Evolutionary conservation across 306 rosid genomes (phyloP).

Genomic region (Arachis hypogaea): DNA sequence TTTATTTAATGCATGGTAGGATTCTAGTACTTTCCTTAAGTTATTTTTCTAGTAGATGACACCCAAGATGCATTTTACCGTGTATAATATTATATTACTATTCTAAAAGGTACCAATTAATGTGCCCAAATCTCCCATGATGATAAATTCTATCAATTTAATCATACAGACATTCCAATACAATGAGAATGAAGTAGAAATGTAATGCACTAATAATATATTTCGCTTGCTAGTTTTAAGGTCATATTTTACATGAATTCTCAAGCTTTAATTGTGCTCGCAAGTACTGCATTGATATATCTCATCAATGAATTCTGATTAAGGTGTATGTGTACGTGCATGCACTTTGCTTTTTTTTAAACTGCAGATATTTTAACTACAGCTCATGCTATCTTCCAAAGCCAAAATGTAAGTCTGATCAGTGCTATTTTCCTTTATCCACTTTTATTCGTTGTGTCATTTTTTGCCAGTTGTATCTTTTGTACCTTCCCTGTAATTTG

Average conservation of each 20-base stretch:
- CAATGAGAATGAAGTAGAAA: constrained; percentile 19
- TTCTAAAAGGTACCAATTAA: constrained; percentile 19
- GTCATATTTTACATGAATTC: constrained; percentile 23
- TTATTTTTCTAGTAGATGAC: constrained; percentile 28
- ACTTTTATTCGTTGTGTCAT: constrained; percentile 16
- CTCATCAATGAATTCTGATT: constrained; percentile 33
- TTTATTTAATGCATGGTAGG: constrained; percentile 17
- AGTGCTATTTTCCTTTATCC: constrained; percentile 27
- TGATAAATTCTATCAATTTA: background rate
- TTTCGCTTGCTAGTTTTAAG: constrained; percentile 29
- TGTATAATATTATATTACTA: background rate
- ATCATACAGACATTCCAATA: constrained; percentile 7
- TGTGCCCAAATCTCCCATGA: constrained; percentile 13
- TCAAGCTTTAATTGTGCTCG: background rate
- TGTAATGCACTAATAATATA: constrained; percentile 16
- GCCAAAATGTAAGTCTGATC: constrained; percentile 67
- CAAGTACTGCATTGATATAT: background rate
- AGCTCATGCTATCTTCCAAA: constrained; percentile 74
- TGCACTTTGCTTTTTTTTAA: background rate
- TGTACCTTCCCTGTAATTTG: background rate
- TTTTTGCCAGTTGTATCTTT: constrained; percentile 3
- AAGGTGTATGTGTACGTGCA: constrained; percentile 8
- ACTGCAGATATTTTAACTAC: constrained; percentile 82
- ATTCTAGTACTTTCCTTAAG: constrained; percentile 10
- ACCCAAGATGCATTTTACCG: constrained; percentile 18